Conservation (phyloP, 805 yeast species). For the Candida mattraensis region DNA sequence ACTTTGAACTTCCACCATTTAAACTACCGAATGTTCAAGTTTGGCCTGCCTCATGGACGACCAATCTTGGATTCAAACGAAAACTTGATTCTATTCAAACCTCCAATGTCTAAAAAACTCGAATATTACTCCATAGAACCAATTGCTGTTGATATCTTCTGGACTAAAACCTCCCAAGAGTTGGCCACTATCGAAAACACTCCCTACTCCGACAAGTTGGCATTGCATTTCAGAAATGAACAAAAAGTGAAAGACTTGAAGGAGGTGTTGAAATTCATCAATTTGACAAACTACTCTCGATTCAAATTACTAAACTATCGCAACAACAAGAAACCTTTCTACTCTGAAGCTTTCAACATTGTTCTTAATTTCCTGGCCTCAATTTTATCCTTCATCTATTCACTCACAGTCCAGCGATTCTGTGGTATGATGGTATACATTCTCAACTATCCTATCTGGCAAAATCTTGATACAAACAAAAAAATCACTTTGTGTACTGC, state of each 20-base stretch:
- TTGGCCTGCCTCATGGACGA: slow-evolving; percentile 10
- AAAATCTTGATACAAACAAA: slow-evolving; percentile 6
- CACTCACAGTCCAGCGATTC: slow-evolving; percentile 10
- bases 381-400: slow-evolving; percentile 6
- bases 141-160: slow-evolving; percentile 57
- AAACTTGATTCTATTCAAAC: slow-evolving; percentile 53
- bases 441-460: slow-evolving; percentile 17
- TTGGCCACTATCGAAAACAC: slow-evolving; percentile 14
- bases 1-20: slow-evolving; percentile 25
- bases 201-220: slow-evolving; percentile 30
- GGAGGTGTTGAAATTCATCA: slow-evolving; percentile 30
- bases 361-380: slow-evolving; percentile 4
- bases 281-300: slow-evolving; percentile 30
- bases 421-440: slow-evolving; percentile 13
- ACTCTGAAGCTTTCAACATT: slow-evolving; percentile 2
- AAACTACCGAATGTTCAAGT: slow-evolving; percentile 17
- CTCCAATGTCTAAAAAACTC: slow-evolving; percentile 69
- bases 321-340: slow-evolving; percentile 1
- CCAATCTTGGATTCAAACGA: slow-evolving; percentile 22
- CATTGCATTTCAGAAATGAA: slow-evolving; percentile 20
- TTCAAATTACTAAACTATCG: slow-evolving; percentile 19
- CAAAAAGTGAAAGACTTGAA: slow-evolving; percentile 23
- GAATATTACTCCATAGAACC: slow-evolving; percentile 81
- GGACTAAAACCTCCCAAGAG: slow-evolving; percentile 26
- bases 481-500: slow-evolving; percentile 7